Evolutionary conservation across 345 rosid genomes (phyloP), one percentile per base, ranked within the genome.

Genomic region (Nasturtium officinale): DNA sequence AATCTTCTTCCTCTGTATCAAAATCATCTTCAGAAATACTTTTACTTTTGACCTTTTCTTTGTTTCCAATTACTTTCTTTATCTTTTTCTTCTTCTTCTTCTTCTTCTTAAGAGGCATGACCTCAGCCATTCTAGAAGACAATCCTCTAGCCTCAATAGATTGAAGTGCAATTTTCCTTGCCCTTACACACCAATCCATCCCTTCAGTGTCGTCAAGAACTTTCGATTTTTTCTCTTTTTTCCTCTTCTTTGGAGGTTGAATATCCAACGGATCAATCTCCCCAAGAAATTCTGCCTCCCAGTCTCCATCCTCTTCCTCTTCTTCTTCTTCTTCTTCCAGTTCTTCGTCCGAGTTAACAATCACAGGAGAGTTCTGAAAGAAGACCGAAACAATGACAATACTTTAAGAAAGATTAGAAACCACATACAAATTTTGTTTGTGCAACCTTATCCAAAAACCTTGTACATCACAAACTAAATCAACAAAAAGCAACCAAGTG

Each of bases 161-260:
- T 63, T 84, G 82, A 40, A 91, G 86, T 10, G 97, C 97, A 55
- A 82, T 55, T 76, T 83, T 88, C 76, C 91, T 88, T 11, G 97
- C 95, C 80, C 87, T 85, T 17, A 83, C 79, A 79, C 96, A 94
- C 97, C 98, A 94, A 75, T 89, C 98, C 97, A 91, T 94, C 60
- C 87, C 87, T 65, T 85, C 88, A 20, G 80, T 79, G 54, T 84
- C 92, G 0, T 79, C 79, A 9, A 87, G 81, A 62, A 82, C 69
- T 71, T 65, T 81, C 6, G 91, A 83, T 5, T 76, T 80, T 25
- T 68, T 33, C 37, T 77, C 73, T 38, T 85, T 85, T 76, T 88
- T 89, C 78, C 80, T 85, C 81, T 81, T 89, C 76, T 82, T 87
- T 5, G 94, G 89, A 58, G 85, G 78, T 74, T 77, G 85, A 47